Percentiles rank a stretch among this genome's conserved stretches.
Conservation (phyloP, 495 filamentous ascomycete genomes). For the Aspergillus baeticus region DNA sequence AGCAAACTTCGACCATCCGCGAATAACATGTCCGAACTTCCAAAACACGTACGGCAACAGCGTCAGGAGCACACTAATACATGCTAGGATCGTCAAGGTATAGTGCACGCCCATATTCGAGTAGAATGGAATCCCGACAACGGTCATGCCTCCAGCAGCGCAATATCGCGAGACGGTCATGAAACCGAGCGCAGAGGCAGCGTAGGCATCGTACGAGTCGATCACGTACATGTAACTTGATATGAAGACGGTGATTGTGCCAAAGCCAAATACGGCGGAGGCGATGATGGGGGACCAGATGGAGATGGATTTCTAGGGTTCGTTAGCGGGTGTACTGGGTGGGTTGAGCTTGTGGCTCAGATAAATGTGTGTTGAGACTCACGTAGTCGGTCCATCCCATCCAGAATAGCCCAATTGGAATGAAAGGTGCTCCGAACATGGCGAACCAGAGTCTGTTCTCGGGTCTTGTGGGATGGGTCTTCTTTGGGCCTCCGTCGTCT, state of each 20-base stretch:
- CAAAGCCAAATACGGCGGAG: constrained; percentile 51
- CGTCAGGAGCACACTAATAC: constrained; percentile 48
- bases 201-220: constrained; percentile 49
- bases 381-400: constrained; percentile 57
- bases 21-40: constrained; percentile 46
- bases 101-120: constrained; percentile 54
- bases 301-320: constrained; percentile 34
- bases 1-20: constrained; percentile 47
- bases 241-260: constrained; percentile 53
- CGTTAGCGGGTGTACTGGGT: neutral
- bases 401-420: constrained; percentile 61
- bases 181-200: constrained; percentile 45
- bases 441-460: constrained; percentile 39
- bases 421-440: constrained; percentile 52
- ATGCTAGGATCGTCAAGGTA: constrained; percentile 54
- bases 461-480: constrained; percentile 6
- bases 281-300: constrained; percentile 54
- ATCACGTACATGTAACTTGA: constrained; percentile 56
- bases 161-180: constrained; percentile 52
- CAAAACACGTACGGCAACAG: constrained; percentile 57
- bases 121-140: constrained; percentile 51
- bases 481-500: neutral
- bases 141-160: constrained; percentile 49
- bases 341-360: neutral
- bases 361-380: constrained; percentile 8